Evolutionary conservation across 2,329 filamentous ascomycete species (phyloP), one percentile per base, ranked within the genome.

Genomic region (Aspergillus ustus): DNA sequence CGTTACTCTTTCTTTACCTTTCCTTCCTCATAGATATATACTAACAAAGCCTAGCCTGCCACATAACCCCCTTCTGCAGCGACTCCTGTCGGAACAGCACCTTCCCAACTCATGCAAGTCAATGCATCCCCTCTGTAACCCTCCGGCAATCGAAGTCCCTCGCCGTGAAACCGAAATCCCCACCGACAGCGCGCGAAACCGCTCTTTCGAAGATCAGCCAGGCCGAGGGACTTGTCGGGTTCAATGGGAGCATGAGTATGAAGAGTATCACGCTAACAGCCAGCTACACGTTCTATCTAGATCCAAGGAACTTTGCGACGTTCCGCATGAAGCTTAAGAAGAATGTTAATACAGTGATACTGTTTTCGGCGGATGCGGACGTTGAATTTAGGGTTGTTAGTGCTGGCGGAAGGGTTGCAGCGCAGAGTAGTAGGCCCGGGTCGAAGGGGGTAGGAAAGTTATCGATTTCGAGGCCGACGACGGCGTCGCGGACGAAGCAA

Each of bases 231-330:
- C 5, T 28, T 11, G 7, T 25, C 54, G 19, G 28, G 19, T 4
- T 4, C n/a, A 4, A 31, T 28, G 31, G 29, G 6, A 46, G 20
- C 28, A 37, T n/a, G 17, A n/a, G 51, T 37, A 52, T 52, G 20
- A 63, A 53, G 34, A 49, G 59, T 19, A 51, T 69, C 9, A 66
- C 64, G 43, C 64, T 74, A 9, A 68, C 65, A 25, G 63, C 69
- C 25, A 71, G 65, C 50, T 69, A 70, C 60, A 72, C 70, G 4
- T 70, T 72, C 59, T 72, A 69, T 51, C 69, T 74, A 7, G 72
- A 74, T 48, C 69, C 70, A 3, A 69, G 71, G 46, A 74, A 73
- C 60, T 73, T 74, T 59, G 69, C 71, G n/a, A 74, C 71, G 4
- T 71, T 74, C 60, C 69, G 71, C 20, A 73, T 74, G 71, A 72